These are phyloP conservation scores for Daldinia vernicosa DNA, from an alignment of 495 filamentous ascomycete species.

Conservation along the genomic window DNA sequence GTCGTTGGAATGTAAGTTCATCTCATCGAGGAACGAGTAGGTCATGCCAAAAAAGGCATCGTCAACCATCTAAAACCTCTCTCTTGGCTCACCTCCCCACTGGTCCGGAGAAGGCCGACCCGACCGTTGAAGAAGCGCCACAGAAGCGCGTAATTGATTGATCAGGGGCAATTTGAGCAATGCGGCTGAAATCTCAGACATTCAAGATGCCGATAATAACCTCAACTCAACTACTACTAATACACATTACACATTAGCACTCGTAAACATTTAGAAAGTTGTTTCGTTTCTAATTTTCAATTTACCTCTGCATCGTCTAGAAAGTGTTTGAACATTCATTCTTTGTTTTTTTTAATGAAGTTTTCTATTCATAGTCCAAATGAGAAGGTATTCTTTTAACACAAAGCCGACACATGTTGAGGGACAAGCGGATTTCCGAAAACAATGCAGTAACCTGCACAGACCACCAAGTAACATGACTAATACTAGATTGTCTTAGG, in stretches of 20 bases:
- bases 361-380: background rate
- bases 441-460: constrained; percentile 27
- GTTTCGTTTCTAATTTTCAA: background rate
- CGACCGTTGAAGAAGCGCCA: constrained; percentile 8
- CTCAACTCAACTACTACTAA: background rate
- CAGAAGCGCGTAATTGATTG: background rate
- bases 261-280: background rate
- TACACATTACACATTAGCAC: background rate
- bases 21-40: constrained; percentile 30
- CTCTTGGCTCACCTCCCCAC: constrained; percentile 7
- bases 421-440: constrained; percentile 26
- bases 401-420: constrained; percentile 14
- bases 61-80: constrained; percentile 27
- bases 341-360: constrained; percentile 13
- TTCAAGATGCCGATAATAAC: background rate
- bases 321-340: background rate
- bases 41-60: constrained; percentile 10
- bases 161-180: background rate
- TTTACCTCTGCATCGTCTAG: background rate
- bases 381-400: constrained; percentile 12
- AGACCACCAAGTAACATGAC: background rate
- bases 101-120: constrained; percentile 23
- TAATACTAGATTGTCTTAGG: background rate
- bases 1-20: constrained; percentile 44
- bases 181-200: background rate